Percentiles rank a stretch among this genome's conserved stretches.
These are phyloP conservation scores for Kokia cookei DNA, from an alignment of 441 rosid genomes.

Conservation along the genomic window DNA sequence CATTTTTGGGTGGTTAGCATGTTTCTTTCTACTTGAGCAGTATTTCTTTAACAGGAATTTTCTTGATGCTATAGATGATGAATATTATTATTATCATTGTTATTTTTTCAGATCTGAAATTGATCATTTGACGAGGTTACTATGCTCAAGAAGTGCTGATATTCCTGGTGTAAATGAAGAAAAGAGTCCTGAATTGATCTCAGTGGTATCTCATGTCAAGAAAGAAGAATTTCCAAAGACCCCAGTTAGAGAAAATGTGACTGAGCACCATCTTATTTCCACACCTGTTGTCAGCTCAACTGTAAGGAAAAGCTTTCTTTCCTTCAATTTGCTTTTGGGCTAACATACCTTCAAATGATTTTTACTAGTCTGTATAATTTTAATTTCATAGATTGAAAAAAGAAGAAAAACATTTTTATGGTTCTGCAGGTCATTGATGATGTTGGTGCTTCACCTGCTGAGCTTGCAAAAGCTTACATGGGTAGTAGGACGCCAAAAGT, in stretches of 20 bases:
- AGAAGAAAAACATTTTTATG: neutral
- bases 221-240: conserved; percentile 29
- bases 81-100: neutral
- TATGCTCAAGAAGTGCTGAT: conserved; percentile 59
- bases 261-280: conserved; percentile 24
- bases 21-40: neutral
- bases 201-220: conserved; percentile 18
- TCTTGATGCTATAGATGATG: neutral
- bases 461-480: conserved; percentile 98
- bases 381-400: neutral
- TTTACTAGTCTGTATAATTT: conserved; percentile 4
- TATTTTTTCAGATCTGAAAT: conserved; percentile 63
- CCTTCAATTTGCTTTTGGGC: neutral
- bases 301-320: conserved; percentile 27
- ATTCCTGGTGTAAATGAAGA: conserved; percentile 31
- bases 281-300: conserved; percentile 41
- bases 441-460: conserved; percentile 75
- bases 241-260: conserved; percentile 34
- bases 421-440: conserved; percentile 63
- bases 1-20: neutral
- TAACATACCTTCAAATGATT: neutral
- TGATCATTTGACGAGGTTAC: conserved; percentile 65
- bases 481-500: conserved; percentile 71
- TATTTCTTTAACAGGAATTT: neutral
- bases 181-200: conserved; percentile 36